These are phyloP conservation scores for Ascobolus immersus DNA, from an alignment of 495 filamentous ascomycete genomes.

Conservation along the genomic window DNA sequence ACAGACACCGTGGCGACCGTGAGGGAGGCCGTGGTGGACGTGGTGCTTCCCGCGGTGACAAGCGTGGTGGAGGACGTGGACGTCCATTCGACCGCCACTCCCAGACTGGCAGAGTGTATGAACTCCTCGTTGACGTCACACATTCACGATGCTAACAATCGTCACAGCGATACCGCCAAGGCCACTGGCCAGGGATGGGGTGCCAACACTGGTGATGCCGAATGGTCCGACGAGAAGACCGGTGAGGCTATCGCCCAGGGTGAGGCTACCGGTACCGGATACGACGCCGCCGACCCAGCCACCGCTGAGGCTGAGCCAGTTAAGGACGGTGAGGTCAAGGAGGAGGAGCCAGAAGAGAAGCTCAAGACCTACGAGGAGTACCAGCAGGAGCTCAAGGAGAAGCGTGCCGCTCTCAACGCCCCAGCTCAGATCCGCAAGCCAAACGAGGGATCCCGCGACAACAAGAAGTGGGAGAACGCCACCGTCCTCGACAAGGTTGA, in stretches of 20 bases:
- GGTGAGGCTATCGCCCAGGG: slow-evolving; percentile 63
- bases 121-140: slow-evolving; percentile 4
- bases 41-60: too few species aligned
- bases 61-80: slow-evolving; percentile 29
- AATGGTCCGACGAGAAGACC: slow-evolving; percentile 68
- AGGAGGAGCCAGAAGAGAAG: slow-evolving; percentile 56
- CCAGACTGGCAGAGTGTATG: slow-evolving; percentile 43
- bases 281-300: slow-evolving; percentile 19
- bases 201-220: slow-evolving; percentile 46
- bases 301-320: slow-evolving; percentile 12
- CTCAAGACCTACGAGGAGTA: slow-evolving; percentile 68
- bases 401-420: slow-evolving; percentile 44
- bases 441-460: slow-evolving; percentile 62
- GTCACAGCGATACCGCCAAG: slow-evolving; percentile 60
- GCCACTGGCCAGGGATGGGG: slow-evolving; percentile 82
- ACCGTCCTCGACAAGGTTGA: slow-evolving; percentile 50
- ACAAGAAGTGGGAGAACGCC: slow-evolving; percentile 79
- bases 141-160: slow-evolving; percentile 7
- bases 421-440: slow-evolving; percentile 44
- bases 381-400: slow-evolving; percentile 63
- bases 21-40: slow-evolving; percentile 24
- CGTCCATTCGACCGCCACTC: slow-evolving; percentile 60
- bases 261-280: slow-evolving; percentile 39
- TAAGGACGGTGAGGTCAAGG: slow-evolving; percentile 21
- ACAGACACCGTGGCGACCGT: slow-evolving; percentile 37